Evolutionary conservation across 208 protist species (phyloP).

Genomic region (Trypanosoma boissoni): DNA sequence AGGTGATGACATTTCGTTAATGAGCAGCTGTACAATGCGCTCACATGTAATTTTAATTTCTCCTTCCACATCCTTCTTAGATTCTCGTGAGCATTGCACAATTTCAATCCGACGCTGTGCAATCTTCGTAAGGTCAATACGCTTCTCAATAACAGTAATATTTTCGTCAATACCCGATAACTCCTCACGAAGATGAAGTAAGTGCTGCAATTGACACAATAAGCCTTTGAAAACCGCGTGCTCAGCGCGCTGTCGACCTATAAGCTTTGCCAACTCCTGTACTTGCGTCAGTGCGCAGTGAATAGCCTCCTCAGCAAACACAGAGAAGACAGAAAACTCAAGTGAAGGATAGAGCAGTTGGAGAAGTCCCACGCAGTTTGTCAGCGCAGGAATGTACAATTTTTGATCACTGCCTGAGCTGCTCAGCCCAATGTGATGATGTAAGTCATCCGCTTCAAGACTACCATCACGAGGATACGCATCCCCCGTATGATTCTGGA

Average conservation of each 20-base stretch:
- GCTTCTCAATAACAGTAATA: slow-evolving; percentile 79
- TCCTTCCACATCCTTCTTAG: slow-evolving; percentile 78
- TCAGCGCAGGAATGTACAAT: slow-evolving; percentile 48
- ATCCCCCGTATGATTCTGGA: slow-evolving; percentile 2
- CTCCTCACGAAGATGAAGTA: slow-evolving; percentile 71
- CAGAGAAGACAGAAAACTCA: slow-evolving; percentile 81
- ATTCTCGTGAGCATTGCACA: slow-evolving; percentile 75
- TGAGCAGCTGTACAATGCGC: slow-evolving; percentile 52
- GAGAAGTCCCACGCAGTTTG: slow-evolving; percentile 59
- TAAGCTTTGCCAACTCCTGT: slow-evolving; percentile 54
- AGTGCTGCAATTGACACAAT: slow-evolving; percentile 70
- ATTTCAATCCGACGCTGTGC: slow-evolving; percentile 61
- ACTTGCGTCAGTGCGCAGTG: slow-evolving; percentile 52
- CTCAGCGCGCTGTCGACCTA: slow-evolving; percentile 27
- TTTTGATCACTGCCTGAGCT: neutral
- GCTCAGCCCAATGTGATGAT: neutral
- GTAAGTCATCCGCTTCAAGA: neutral
- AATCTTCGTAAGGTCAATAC: slow-evolving; percentile 63
- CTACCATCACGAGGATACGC: neutral
- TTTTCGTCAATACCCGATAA: slow-evolving; percentile 75
- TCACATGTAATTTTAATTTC: slow-evolving; percentile 63
- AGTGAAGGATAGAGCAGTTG: slow-evolving; percentile 76
- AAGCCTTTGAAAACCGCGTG: slow-evolving; percentile 32
- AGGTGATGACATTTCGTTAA: slow-evolving; percentile 43
- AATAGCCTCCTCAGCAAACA: slow-evolving; percentile 87